phyloP scores from a whole-genome alignment of 148 eudicot species.

The Silene uniflora region DNA sequence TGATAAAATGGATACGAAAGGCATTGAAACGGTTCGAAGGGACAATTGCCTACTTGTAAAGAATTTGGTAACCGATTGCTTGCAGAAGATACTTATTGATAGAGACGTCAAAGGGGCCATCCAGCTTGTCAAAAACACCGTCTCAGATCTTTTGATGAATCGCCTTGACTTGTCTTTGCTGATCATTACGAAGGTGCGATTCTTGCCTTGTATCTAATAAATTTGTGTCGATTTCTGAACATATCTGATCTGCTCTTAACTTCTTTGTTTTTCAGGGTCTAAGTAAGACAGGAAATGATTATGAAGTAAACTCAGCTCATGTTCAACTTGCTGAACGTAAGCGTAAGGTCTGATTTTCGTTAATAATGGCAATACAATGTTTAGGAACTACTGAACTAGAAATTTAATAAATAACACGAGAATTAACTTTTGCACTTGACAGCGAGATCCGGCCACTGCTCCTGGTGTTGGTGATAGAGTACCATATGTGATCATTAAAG shows the following conservation, averaged over 20 bases:
- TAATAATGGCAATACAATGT: neutral
- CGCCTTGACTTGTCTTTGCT: slow-evolving; percentile 92
- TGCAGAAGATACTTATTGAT: slow-evolving; percentile 87
- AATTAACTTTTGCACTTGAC: slow-evolving; percentile 21
- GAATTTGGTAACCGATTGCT: slow-evolving; percentile 89
- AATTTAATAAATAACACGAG: neutral
- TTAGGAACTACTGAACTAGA: slow-evolving; percentile 5
- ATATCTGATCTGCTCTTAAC: slow-evolving; percentile 16
- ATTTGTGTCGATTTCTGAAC: neutral
- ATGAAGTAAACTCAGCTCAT: slow-evolving; percentile 97
- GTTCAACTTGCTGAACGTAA: slow-evolving; percentile 98
- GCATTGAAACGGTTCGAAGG: slow-evolving; percentile 95
- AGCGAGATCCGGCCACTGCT: slow-evolving; percentile 99
- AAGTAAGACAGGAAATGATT: slow-evolving; percentile 89
- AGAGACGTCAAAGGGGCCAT: slow-evolving; percentile 91
- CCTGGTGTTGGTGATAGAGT: slow-evolving; percentile 98
- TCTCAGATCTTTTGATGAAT: slow-evolving; percentile 94
- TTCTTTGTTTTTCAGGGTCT: slow-evolving; percentile 65
- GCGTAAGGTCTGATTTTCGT: slow-evolving; percentile 68
- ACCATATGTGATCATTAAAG: slow-evolving; percentile 91
- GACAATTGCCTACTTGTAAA: slow-evolving; percentile 94
- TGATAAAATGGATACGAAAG: slow-evolving; percentile 99
- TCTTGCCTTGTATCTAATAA: neutral
- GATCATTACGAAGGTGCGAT: slow-evolving; percentile 87
- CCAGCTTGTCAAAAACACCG: slow-evolving; percentile 83